Base-by-base conservation (phyloP, 352 stramenopile species). In the Globisporangium lucens region DNA sequence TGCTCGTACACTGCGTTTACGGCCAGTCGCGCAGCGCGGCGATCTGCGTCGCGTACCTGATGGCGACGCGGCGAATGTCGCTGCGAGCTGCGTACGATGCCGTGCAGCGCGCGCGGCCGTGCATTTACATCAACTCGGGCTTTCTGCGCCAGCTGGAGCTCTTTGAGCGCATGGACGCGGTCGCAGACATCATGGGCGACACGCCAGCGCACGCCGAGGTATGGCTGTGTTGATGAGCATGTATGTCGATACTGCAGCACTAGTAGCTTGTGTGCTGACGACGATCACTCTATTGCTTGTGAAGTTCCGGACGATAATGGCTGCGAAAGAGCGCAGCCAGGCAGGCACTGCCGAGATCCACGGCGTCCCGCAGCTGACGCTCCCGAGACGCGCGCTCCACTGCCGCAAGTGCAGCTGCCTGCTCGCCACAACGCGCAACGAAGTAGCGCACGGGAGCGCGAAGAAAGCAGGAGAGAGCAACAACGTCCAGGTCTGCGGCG, bases 1-100 rank as follows among this genome's bases (percentile, higher is more conserved):
- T 77, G 58, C 73, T 93, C 33, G 87, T 95, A 53, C 85, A 95
- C 55, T 95, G 87, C 49, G 85, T 89, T 4, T 91, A 93, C 60
- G 87, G 87, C 24, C 87, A 95, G 66, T 93, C 83, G 9, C 82
- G 87, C 53, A 93, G 83, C 49, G 86, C 83, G 41, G 67, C 83
- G 17, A 75, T 94, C 52, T 92, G 83, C 57, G 79, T 95, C 24
- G 87, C 87, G 30, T 94, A 79, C 72, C 61, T 94, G 56, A 95
- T 95, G 87, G 71, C 73, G 17, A 69, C 61, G 10, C 69, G 70
- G 41, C 64, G 61, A 13, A 59, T 89, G 56, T 60, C 76, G 35
- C 62, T 92, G 41, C 35, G 69, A 15, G 76, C 76, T 29, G 82
- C 79, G 17, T 95, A 90, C 63, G 69, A 89, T 35, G 56, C 71